Percentiles rank a stretch among this genome's conserved stretches.
Evolutionary conservation across 805 yeast species (phyloP).

Genomic region (Hanseniaspora lachancei): DNA sequence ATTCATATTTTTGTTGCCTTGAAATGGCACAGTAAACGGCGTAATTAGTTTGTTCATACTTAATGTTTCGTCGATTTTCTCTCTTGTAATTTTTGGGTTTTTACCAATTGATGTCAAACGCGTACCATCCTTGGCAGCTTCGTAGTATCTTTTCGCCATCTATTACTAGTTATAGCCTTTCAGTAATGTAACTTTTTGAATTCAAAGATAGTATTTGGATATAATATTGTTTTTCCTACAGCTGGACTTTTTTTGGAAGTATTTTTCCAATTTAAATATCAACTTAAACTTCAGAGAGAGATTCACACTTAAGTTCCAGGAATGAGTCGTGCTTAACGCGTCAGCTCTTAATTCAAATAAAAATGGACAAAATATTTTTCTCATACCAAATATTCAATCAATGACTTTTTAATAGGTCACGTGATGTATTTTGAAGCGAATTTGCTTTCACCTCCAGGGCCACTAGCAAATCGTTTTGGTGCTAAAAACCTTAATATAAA

Average conservation of each 20-base stretch:
- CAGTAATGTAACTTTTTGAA: too few relatives aligned
- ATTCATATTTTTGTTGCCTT: conserved; percentile 3
- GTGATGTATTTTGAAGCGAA: too few relatives aligned
- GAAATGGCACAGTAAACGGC: conserved; percentile 60
- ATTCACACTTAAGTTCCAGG: too few relatives aligned
- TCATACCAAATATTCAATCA: too few relatives aligned
- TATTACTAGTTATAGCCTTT: too few relatives aligned
- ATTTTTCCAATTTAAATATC: background rate
- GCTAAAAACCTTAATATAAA: too few relatives aligned
- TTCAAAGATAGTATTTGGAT: too few relatives aligned
- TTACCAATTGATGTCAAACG: conserved; percentile 56
- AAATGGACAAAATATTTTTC: background rate
- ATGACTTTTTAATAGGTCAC: too few relatives aligned
- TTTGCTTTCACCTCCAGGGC: too few relatives aligned
- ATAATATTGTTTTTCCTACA: too few relatives aligned
- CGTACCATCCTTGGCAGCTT: conserved; percentile 16
- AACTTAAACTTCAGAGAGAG: background rate
- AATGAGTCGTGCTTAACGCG: background rate
- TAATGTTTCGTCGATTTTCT: conserved; percentile 42
- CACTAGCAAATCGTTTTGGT: too few relatives aligned
- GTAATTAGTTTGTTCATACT: conserved; percentile 41
- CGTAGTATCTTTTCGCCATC: conserved; percentile 12
- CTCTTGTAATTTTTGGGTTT: conserved; percentile 43
- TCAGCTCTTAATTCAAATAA: background rate
- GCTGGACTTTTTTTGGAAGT: background rate